Evolutionary conservation across 768 basidiomycete species (phyloP).

Genomic region (Pleurotus salmoneostramineus): DNA sequence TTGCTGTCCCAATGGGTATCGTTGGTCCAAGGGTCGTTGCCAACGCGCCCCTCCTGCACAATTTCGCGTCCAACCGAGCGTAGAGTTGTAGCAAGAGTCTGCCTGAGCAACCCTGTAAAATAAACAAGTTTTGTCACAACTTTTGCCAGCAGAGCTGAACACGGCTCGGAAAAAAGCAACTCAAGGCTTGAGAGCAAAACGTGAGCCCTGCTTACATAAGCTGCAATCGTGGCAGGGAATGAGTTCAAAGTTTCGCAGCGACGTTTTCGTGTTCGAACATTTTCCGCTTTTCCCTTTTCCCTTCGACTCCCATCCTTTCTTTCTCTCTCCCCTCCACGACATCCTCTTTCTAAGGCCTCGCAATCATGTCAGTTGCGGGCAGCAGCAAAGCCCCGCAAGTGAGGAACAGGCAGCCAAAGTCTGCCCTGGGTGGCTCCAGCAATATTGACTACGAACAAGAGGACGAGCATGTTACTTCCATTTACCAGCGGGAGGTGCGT

Average conservation of each 20-base stretch:
- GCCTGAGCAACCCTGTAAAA: not conserved
- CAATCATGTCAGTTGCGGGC: slow-evolving; percentile 2
- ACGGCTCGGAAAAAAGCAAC: not conserved
- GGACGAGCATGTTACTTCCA: slow-evolving; percentile 7
- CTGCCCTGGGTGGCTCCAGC: slow-evolving; percentile 2
- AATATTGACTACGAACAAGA: slow-evolving; percentile 6
- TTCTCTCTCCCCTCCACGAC: not conserved
- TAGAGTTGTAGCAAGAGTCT: not conserved
- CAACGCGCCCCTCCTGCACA: not conserved
- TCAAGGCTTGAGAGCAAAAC: not conserved
- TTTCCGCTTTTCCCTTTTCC: not conserved
- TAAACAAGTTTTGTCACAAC: too few species aligned
- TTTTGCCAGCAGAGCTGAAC: not conserved
- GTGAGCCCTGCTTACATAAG: not conserved
- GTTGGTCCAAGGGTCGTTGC: slow-evolving; percentile 4
- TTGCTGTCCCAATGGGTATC: slow-evolving; percentile 1
- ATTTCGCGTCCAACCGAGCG: not conserved
- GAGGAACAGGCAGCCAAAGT: not conserved
- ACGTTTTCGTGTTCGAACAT: slow-evolving; percentile 1
- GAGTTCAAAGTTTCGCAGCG: not conserved
- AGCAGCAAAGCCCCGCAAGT: not conserved
- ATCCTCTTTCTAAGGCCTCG: not conserved
- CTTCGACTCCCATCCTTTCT: not conserved
- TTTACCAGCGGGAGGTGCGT: slow-evolving; percentile 8
- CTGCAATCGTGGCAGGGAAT: slow-evolving; percentile 1